phyloP scores from a whole-genome alignment of 257 asterid genomes.

The Mentha longifolia region DNA sequence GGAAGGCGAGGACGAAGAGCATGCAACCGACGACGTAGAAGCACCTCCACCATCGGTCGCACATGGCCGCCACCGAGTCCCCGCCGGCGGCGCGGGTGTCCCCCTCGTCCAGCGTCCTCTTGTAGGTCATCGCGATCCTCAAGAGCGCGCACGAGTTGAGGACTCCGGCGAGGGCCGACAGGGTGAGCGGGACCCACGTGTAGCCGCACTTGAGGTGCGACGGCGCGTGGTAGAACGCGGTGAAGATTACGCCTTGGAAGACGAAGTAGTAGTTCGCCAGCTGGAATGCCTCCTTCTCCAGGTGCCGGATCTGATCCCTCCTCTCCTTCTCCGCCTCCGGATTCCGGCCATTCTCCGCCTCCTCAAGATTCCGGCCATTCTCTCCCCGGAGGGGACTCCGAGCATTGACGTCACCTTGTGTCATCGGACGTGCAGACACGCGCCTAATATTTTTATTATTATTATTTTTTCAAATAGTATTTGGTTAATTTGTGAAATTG shows the following conservation, averaged over 20 bases:
- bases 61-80: constrained; percentile 1
- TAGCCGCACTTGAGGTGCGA: constrained; percentile 36
- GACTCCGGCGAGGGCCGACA: constrained; percentile 32
- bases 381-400: not conserved
- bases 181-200: constrained; percentile 35
- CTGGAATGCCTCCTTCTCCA: constrained; percentile 36
- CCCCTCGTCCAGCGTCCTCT: constrained; percentile 24
- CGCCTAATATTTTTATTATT: no score
- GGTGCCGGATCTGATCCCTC: constrained; percentile 29
- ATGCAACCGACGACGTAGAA: constrained; percentile 2
- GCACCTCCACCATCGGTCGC: constrained; percentile 21
- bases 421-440: no score
- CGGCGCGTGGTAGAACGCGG: constrained; percentile 38
- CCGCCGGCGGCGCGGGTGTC: not conserved
- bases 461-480: no score
- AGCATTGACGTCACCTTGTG: not conserved
- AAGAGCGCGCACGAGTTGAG: constrained; percentile 33
- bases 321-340: constrained; percentile 8
- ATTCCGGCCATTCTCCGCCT: no score
- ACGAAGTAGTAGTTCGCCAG: constrained; percentile 34
- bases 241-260: constrained; percentile 31
- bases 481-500: no score
- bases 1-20: constrained; percentile 22
- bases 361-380: no score
- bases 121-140: constrained; percentile 32